These are phyloP conservation scores for Chrysoporthe cubensis DNA, from an alignment of 2,329 filamentous ascomycete species.

Conservation along the genomic window DNA sequence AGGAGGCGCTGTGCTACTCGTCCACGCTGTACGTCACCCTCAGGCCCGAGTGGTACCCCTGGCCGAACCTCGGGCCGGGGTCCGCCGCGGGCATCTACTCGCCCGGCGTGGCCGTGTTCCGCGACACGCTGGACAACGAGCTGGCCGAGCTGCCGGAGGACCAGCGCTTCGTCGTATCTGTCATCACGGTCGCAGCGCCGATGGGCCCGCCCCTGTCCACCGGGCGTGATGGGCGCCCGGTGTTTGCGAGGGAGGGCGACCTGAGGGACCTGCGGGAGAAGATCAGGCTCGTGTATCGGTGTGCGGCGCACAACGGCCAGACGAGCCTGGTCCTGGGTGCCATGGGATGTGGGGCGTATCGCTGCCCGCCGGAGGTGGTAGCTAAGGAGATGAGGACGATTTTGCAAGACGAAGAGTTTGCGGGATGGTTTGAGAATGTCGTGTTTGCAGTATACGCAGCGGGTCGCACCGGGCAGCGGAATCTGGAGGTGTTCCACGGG, in stretches of 20 bases:
- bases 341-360: constrained; percentile 11
- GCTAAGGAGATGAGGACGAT: constrained; percentile 10
- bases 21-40: constrained; percentile 11
- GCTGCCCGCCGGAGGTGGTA: constrained; percentile 7
- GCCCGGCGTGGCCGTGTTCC: constrained; percentile 9
- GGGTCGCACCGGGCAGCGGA: background rate
- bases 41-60: constrained; percentile 2
- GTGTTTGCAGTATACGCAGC: constrained; percentile 9
- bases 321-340: constrained; percentile 9
- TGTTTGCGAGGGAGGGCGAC: background rate
- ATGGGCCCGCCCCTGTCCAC: background rate
- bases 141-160: constrained; percentile 12
- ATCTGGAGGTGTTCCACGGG: constrained; percentile 6
- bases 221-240: background rate
- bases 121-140: constrained; percentile 4
- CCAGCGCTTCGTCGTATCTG: constrained; percentile 9
- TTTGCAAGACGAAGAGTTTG: constrained; percentile 12
- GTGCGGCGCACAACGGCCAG: constrained; percentile 13
- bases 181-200: constrained; percentile 14
- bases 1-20: constrained; percentile 14
- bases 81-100: constrained; percentile 8
- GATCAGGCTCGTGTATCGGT: constrained; percentile 10
- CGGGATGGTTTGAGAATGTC: constrained; percentile 12
- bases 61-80: constrained; percentile 8
- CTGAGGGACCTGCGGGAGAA: constrained; percentile 5